phyloP scores from a whole-genome alignment of 306 rosid species.

The Abrus pulchellus region DNA sequence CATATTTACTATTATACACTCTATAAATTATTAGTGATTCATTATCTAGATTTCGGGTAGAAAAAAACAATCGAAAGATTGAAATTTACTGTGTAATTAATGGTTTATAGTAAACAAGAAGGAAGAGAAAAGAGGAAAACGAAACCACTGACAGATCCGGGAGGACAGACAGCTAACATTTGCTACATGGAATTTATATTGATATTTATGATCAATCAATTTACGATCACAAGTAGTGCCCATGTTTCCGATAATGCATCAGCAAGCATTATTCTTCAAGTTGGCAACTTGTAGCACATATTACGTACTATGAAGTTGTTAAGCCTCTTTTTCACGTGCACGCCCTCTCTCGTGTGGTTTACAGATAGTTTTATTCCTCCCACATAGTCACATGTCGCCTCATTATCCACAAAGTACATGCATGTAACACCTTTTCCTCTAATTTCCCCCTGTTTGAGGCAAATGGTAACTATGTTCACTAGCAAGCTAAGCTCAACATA shows the following conservation, averaged over 20 bases:
- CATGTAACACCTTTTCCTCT: background rate
- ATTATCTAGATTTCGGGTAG: too few relatives aligned
- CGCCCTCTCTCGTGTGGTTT: background rate
- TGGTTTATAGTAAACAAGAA: too few relatives aligned
- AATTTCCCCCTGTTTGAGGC: background rate
- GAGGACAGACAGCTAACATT: background rate
- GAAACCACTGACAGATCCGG: background rate
- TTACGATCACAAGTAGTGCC: background rate
- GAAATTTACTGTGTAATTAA: too few relatives aligned
- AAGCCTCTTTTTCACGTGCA: slow-evolving; percentile 22
- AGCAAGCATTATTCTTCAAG: slow-evolving; percentile 4
- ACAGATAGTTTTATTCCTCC: slow-evolving; percentile 32
- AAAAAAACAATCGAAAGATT: too few relatives aligned
- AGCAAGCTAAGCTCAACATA: too few relatives aligned
- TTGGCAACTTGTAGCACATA: slow-evolving; percentile 34
- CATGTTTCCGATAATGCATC: slow-evolving; percentile 3
- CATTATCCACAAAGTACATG: background rate
- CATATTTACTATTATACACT: too few relatives aligned
- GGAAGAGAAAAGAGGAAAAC: background rate
- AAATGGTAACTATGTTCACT: background rate
- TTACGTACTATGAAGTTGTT: background rate
- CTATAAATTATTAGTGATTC: too few relatives aligned
- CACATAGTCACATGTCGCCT: slow-evolving; percentile 20
- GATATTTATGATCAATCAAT: background rate
- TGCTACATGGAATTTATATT: too few relatives aligned